These are phyloP conservation scores for Forsythia viridissima DNA, from an alignment of 257 asterid genomes.

Conservation along the genomic window DNA sequence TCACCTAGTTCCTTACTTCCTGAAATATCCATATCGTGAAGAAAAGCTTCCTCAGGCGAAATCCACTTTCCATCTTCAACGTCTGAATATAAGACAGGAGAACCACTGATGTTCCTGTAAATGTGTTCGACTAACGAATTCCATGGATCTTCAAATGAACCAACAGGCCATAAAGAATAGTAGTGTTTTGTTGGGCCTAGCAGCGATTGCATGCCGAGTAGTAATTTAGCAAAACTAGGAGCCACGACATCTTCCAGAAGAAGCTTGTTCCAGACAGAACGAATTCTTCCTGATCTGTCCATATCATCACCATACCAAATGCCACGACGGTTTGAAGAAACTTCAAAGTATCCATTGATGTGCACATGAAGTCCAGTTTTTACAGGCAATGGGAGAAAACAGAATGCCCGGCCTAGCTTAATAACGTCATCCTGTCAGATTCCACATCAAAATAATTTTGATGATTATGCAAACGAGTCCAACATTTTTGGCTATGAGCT, in stretches of 20 bases:
- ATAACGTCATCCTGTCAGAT: constrained; percentile 58
- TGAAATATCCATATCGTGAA: constrained; percentile 55
- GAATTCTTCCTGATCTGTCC: constrained; percentile 95
- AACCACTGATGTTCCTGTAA: constrained; percentile 54
- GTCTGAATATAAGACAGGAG: constrained; percentile 69
- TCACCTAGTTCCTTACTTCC: constrained; percentile 64
- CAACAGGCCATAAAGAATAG: constrained; percentile 90
- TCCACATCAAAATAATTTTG: constrained; percentile 22
- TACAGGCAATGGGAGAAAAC: constrained; percentile 95
- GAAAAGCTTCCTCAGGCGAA: constrained; percentile 75
- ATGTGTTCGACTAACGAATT: constrained; percentile 68
- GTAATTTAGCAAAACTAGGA: constrained; percentile 69
- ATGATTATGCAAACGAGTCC: constrained; percentile 16
- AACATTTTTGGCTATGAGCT: constrained; percentile 17
- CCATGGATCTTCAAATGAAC: constrained; percentile 96
- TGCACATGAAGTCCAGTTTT: constrained; percentile 86
- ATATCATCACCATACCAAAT: constrained; percentile 99
- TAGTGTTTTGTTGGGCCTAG: constrained; percentile 63
- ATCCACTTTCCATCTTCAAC: constrained; percentile 85
- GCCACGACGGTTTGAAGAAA: constrained; percentile 97
- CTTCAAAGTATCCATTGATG: constrained; percentile 90
- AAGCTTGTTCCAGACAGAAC: constrained; percentile 97
- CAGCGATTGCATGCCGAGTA: constrained; percentile 55
- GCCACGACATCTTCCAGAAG: constrained; percentile 87
- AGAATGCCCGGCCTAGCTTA: constrained; percentile 83